A percentile compares a stretch with the other conserved stretches of the same genome.
These are phyloP conservation scores for Domatiomyces catenatus DNA, from an alignment of 2,329 filamentous ascomycete genomes.

Conservation along the genomic window DNA sequence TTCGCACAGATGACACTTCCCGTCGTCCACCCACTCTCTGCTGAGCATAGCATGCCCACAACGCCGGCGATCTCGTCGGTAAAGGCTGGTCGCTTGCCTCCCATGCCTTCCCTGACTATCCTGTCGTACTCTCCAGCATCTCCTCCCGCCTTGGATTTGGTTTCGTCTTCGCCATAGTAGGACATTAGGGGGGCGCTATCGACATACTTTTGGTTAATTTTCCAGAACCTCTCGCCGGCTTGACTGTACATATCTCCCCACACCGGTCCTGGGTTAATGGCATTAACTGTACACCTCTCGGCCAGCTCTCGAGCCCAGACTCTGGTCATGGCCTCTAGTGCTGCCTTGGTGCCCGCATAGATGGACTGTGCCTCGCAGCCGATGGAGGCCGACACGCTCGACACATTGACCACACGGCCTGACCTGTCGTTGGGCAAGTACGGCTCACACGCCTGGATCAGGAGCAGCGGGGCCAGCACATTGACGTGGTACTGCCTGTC, in stretches of 20 bases:
- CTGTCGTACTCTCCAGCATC: constrained; percentile 44
- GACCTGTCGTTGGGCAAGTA: constrained; percentile 42
- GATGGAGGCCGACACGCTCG: constrained; percentile 37
- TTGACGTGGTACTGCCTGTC: constrained; percentile 42
- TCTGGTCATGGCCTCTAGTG: constrained; percentile 47
- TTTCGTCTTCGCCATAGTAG: constrained; percentile 41
- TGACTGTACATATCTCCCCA: constrained; percentile 38
- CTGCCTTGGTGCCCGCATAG: constrained; percentile 48
- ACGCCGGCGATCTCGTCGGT: constrained; percentile 58
- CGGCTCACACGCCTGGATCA: constrained; percentile 39
- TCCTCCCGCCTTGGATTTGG: constrained; percentile 35
- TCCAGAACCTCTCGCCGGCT: constrained; percentile 43
- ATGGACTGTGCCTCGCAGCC: constrained; percentile 41
- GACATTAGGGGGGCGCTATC: constrained; percentile 50
- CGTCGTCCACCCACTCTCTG: constrained; percentile 61
- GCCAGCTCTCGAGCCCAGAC: constrained; percentile 45
- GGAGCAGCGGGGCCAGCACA: constrained; percentile 41
- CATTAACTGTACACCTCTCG: constrained; percentile 42
- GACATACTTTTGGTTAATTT: constrained; percentile 44
- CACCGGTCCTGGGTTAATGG: constrained; percentile 45
- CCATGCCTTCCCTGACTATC: constrained; percentile 43
- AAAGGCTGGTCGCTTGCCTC: constrained; percentile 47
- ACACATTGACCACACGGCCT: constrained; percentile 44
- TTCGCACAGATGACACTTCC: constrained; percentile 69
- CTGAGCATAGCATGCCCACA: constrained; percentile 58